These are phyloP conservation scores for bread wheat (Triticum aestivum) DNA, from an alignment of 176 grass and related monocot genomes.

Conservation along the genomic window IWGSC_CS_RefSeq_v2.1 NC_057797.1:595030258-595030757, in stretches of 20 bases:
- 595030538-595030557: background rate
- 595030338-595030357: constrained; percentile 92
- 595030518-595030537: background rate
- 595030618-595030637: constrained; percentile 93
- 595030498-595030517: constrained; percentile 21
- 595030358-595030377: constrained; percentile 74
- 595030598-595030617: constrained; percentile 43
- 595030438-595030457: constrained; percentile 19
- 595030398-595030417: constrained; percentile 78
- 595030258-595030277: background rate
- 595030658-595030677: constrained; percentile 93
- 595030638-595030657: constrained; percentile 80
- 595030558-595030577: background rate
- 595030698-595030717: constrained; percentile 67
- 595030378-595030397: constrained; percentile 71
- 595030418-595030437: constrained; percentile 36
- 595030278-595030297: background rate
- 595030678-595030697: constrained; percentile 54
- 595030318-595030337: constrained; percentile 90
- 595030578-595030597: background rate
- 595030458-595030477: constrained; percentile 63
- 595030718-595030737: constrained; percentile 82
- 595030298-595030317: constrained; percentile 11
- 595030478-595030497: constrained; percentile 78
- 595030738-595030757: constrained; percentile 43